Percentiles rank a stretch among this genome's conserved stretches.
phyloP scores from a whole-genome alignment of 192 early-diverging fungal species.

The Mortierella hygrophila region DNA sequence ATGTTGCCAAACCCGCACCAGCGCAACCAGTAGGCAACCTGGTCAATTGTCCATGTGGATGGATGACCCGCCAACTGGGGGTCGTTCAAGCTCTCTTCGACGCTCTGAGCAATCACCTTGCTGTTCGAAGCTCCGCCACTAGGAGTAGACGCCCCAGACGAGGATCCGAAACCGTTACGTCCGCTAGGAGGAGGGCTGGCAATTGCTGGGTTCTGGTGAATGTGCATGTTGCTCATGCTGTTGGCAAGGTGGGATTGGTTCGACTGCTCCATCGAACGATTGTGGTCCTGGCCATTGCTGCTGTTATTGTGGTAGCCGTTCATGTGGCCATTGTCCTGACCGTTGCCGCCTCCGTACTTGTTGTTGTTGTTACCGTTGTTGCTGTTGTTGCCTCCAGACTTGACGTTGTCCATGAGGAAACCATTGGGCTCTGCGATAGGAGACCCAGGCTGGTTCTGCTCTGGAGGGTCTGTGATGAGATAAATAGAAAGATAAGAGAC shows the following conservation, averaged over 20 bases:
- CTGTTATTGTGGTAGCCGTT: constrained; percentile 15
- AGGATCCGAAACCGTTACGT: background rate
- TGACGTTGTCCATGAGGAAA: background rate
- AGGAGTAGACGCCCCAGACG: background rate
- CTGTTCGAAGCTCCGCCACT: constrained; percentile 17
- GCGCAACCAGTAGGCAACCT: constrained; percentile 70
- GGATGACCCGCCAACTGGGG: constrained; percentile 48
- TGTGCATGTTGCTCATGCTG: constrained; percentile 20
- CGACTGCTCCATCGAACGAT: background rate
- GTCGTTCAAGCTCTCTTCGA: constrained; percentile 27
- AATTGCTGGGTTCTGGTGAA: constrained; percentile 21
- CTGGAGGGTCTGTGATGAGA: constrained; percentile 9
- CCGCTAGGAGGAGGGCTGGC: constrained; percentile 12
- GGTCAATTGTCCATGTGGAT: constrained; percentile 60
- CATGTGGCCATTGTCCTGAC: background rate
- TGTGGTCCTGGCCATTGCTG: constrained; percentile 10
- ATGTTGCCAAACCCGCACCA: constrained; percentile 59
- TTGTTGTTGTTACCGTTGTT: background rate
- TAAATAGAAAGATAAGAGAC: background rate
- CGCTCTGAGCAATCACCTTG: constrained; percentile 28
- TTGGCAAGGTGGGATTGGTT: constrained; percentile 12
- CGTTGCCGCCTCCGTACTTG: background rate
- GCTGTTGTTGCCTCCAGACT: background rate
- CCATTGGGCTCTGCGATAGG: constrained; percentile 6
- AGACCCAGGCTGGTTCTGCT: constrained; percentile 20